A percentile compares a stretch with the other conserved stretches of the same genome.
Conservation (phyloP, 371 early-diverging fungal genomes). For the Mortierella sp. region DNA sequence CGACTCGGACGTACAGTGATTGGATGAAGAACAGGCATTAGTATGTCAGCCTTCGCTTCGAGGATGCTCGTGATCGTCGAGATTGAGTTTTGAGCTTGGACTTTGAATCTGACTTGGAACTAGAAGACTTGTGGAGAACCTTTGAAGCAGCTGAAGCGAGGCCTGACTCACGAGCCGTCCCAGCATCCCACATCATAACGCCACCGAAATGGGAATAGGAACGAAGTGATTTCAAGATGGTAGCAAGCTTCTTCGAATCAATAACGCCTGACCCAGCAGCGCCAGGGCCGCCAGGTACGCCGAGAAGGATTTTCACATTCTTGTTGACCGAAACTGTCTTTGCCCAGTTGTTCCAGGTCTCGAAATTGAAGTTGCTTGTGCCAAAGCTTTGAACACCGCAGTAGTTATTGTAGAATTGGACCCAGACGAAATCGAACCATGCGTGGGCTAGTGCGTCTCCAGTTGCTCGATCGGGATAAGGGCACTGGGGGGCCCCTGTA, state of each 20-base stretch:
- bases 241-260: slow-evolving; percentile 55
- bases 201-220: slow-evolving; percentile 69
- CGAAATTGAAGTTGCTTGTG: slow-evolving; percentile 67
- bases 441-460: slow-evolving; percentile 62
- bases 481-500: slow-evolving; percentile 66
- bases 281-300: slow-evolving; percentile 69
- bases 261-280: slow-evolving; percentile 72
- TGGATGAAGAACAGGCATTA: no score
- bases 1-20: no score
- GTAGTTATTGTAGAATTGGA: slow-evolving; percentile 84
- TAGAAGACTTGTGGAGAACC: slow-evolving; percentile 9
- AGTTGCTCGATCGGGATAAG: slow-evolving; percentile 69
- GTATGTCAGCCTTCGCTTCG: no score
- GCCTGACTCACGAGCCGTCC: slow-evolving; percentile 46
- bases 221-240: slow-evolving; percentile 55
- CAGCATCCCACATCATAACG: slow-evolving; percentile 79
- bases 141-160: slow-evolving; percentile 25
- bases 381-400: slow-evolving; percentile 66
- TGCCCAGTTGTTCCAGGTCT: slow-evolving; percentile 73
- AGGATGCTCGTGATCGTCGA: no score
- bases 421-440: slow-evolving; percentile 77
- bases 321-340: slow-evolving; percentile 65
- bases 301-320: slow-evolving; percentile 70
- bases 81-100: no score
- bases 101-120: background rate